phyloP scores from a whole-genome alignment of 2,329 filamentous ascomycete genomes.

The Pleomassaria siparia region DNA sequence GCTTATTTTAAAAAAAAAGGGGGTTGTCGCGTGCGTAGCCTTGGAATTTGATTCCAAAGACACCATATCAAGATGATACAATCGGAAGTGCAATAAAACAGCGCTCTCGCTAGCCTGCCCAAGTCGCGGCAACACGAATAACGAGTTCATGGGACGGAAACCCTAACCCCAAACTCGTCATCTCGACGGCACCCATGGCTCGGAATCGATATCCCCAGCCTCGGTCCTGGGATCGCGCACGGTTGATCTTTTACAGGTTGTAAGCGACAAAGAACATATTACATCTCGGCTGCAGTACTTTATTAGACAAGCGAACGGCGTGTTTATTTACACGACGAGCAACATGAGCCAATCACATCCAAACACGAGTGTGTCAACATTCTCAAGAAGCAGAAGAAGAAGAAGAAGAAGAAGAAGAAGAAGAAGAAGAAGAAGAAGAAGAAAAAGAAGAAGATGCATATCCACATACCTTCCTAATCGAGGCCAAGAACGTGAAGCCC shows the following conservation, averaged over 20 bases:
- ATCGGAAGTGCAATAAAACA: no score
- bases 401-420: conserved; percentile 70
- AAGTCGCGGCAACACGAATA: conserved; percentile 20
- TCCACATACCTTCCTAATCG: conserved; percentile 47
- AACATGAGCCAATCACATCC: no score
- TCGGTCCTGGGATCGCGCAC: conserved; percentile 43
- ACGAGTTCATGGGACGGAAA: conserved; percentile 51
- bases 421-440: conserved; percentile 66
- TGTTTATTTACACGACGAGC: no score
- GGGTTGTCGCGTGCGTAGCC: no score
- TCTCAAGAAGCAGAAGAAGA: no score
- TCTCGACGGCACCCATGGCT: conserved; percentile 65
- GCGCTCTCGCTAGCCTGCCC: conserved; percentile 16
- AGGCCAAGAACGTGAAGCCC: conserved; percentile 61
- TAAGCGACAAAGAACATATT: no score
- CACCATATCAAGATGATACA: no score
- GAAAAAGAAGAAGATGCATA: background rate
- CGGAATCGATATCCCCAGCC: conserved; percentile 61
- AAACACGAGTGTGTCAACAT: no score
- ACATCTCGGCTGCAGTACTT: conserved; percentile 55
- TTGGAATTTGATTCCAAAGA: no score
- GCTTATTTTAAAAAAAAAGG: no score
- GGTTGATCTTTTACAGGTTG: conserved; percentile 64
- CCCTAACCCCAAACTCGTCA: conserved; percentile 68
- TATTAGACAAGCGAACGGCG: no score